A percentile compares a stretch with the other conserved stretches of the same genome.
Evolutionary conservation across 805 yeast genomes (phyloP).

Genomic region (Torulaspora delbrueckii): DNA sequence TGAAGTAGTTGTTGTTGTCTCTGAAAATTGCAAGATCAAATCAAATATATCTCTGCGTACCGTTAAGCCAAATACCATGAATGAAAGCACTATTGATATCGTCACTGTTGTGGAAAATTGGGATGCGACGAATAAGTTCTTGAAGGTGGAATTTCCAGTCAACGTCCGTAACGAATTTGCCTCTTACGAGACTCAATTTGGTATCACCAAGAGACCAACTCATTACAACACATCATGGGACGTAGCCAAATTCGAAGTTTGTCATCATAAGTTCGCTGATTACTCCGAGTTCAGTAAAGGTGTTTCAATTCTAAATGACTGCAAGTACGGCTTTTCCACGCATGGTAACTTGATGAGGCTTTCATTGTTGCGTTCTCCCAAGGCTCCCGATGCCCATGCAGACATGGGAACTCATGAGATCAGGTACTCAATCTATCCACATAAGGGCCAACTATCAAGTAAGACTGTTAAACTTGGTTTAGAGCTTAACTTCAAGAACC

Average conservation of each 20-base stretch:
- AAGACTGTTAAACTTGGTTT: conserved; percentile 70
- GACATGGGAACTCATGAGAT: conserved; percentile 87
- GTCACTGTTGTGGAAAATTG: conserved; percentile 62
- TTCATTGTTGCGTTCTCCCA: conserved; percentile 82
- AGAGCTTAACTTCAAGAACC: conserved; percentile 62
- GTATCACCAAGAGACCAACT: conserved; percentile 85
- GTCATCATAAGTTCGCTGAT: conserved; percentile 92
- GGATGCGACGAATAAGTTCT: conserved; percentile 82
- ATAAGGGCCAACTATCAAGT: conserved; percentile 56
- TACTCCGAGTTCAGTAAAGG: conserved; percentile 84
- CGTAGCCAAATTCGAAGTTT: conserved; percentile 91
- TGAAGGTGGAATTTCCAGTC: conserved; percentile 94
- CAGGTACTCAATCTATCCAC: conserved; percentile 82
- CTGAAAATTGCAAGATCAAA: conserved; percentile 52
- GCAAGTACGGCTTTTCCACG: conserved; percentile 87
- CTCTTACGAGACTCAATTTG: conserved; percentile 90
- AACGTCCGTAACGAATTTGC: conserved; percentile 72
- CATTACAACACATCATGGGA: conserved; percentile 96
- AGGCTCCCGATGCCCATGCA: conserved; percentile 90
- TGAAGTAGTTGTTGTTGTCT: conserved; percentile 55
- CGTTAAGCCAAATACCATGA: conserved; percentile 38
- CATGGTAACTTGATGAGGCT: conserved; percentile 91
- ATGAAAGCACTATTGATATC: conserved; percentile 45
- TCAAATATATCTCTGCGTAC: conserved; percentile 63
- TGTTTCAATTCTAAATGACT: conserved; percentile 74